These are phyloP conservation scores for Coniosporium tulheliwenetii DNA, from an alignment of 2,329 filamentous ascomycete species.

Conservation along the genomic window DNA sequence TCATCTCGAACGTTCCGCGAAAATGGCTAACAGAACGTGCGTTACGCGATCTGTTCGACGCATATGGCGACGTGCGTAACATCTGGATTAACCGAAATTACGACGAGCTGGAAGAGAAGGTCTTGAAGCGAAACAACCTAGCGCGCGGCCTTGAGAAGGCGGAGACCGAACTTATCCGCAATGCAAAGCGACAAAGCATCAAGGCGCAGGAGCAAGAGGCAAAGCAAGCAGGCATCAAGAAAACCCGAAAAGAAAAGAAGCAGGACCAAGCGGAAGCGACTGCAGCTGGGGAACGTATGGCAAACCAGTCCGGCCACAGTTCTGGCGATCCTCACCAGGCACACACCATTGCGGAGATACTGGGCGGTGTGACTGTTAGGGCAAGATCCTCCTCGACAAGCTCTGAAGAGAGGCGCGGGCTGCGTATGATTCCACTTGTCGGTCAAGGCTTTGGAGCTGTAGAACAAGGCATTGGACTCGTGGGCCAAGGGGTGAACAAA, in stretches of 20 bases:
- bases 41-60: conserved; percentile 73
- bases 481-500: conserved; percentile 31
- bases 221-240: conserved; percentile 45
- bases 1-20: conserved; percentile 76
- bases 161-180: conserved; percentile 69
- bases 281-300: conserved; percentile 13
- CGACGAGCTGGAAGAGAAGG: conserved; percentile 69
- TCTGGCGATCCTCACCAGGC: conserved; percentile 14
- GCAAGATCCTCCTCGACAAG: conserved; percentile 10
- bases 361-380: conserved; percentile 10
- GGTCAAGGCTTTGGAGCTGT: conserved; percentile 26
- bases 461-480: conserved; percentile 31
- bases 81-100: conserved; percentile 94
- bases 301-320: conserved; percentile 14
- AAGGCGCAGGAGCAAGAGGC: conserved; percentile 49
- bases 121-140: conserved; percentile 56
- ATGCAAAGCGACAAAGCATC: conserved; percentile 57
- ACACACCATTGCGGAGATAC: conserved; percentile 13
- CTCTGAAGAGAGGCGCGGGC: conserved; percentile 11
- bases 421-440: conserved; percentile 29
- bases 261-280: conserved; percentile 27
- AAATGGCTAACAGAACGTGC: conserved; percentile 84
- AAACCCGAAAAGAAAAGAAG: conserved; percentile 35
- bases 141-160: conserved; percentile 62
- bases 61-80: conserved; percentile 88